phyloP scores from a whole-genome alignment of 179 eudicot species.

The Carnegiea gigantea region DNA sequence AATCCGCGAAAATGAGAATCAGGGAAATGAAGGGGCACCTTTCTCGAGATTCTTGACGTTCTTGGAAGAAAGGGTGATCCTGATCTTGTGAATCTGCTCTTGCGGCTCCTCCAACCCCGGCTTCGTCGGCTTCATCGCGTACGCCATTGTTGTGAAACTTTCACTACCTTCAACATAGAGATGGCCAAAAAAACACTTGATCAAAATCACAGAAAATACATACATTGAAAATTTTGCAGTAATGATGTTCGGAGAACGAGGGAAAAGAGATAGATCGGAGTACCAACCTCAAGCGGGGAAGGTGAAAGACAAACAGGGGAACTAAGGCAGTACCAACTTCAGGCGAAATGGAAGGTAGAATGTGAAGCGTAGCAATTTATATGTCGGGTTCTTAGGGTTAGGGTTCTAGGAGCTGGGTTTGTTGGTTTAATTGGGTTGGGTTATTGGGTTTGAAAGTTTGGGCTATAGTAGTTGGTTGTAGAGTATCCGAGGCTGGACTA shows the following conservation, averaged over 20 bases:
- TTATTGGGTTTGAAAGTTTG: neutral
- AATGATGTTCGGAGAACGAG: neutral
- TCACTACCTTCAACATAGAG: neutral
- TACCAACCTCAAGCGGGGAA: slow-evolving; percentile 7
- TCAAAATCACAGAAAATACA: neutral
- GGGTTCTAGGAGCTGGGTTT: slow-evolving; percentile 23
- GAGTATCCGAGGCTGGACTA: no score
- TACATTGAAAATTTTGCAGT: neutral
- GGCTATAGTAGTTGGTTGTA: neutral
- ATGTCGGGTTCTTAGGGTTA: slow-evolving; percentile 17
- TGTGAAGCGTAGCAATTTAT: neutral
- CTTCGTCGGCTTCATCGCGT: slow-evolving; percentile 70
- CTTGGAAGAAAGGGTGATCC: slow-evolving; percentile 93
- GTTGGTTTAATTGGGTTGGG: neutral
- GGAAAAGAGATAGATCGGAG: neutral
- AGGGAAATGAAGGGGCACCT: slow-evolving; percentile 35
- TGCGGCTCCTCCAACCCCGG: slow-evolving; percentile 76
- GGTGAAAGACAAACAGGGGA: neutral
- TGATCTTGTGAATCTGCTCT: slow-evolving; percentile 75
- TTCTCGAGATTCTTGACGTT: slow-evolving; percentile 88
- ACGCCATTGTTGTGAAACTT: slow-evolving; percentile 40
- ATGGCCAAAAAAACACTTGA: neutral
- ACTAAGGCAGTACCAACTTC: slow-evolving; percentile 17
- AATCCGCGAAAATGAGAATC: neutral
- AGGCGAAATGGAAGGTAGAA: neutral